A percentile compares a stretch with the other conserved stretches of the same genome.
Evolutionary conservation across 495 filamentous ascomycete genomes (phyloP).

Genomic region (Aspergillus sparsus): DNA sequence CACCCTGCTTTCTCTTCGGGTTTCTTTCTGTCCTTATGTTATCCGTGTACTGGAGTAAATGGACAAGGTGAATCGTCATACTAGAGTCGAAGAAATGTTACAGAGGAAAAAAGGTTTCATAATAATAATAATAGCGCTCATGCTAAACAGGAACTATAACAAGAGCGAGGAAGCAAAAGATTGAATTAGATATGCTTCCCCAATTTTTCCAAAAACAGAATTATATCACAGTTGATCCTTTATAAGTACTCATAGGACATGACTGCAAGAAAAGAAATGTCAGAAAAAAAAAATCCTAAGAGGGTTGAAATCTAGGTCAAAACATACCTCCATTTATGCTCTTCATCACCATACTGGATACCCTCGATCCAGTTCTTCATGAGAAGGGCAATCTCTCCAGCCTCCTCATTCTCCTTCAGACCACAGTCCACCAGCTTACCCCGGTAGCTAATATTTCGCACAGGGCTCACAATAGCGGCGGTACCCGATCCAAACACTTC

Average conservation of each 20-base stretch:
- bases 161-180: too few species aligned
- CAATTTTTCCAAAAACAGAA: too few species aligned
- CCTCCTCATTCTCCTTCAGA: constrained; percentile 74
- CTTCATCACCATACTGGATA: constrained; percentile 91
- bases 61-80: too few species aligned
- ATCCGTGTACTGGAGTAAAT: too few species aligned
- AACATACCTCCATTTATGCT: constrained; percentile 76
- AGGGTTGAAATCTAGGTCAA: not conserved
- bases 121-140: not conserved
- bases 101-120: not conserved
- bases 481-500: constrained; percentile 95
- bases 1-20: too few species aligned
- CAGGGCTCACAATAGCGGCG: constrained; percentile 72
- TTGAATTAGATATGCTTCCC: too few species aligned
- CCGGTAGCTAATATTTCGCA: constrained; percentile 83
- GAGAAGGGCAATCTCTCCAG: constrained; percentile 75
- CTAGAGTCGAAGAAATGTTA: too few species aligned
- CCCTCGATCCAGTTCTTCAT: constrained; percentile 97
- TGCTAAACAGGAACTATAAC: not conserved
- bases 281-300: not conserved
- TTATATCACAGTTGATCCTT: not conserved
- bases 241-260: constrained; percentile 28
- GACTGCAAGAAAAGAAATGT: constrained; percentile 22
- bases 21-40: too few species aligned
- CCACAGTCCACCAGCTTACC: constrained; percentile 78